Percentiles rank a stretch among this genome's conserved stretches.
These are phyloP conservation scores for Malus hybrid DNA, from an alignment of 331 rosid genomes.

Conservation along the genomic window DNA sequence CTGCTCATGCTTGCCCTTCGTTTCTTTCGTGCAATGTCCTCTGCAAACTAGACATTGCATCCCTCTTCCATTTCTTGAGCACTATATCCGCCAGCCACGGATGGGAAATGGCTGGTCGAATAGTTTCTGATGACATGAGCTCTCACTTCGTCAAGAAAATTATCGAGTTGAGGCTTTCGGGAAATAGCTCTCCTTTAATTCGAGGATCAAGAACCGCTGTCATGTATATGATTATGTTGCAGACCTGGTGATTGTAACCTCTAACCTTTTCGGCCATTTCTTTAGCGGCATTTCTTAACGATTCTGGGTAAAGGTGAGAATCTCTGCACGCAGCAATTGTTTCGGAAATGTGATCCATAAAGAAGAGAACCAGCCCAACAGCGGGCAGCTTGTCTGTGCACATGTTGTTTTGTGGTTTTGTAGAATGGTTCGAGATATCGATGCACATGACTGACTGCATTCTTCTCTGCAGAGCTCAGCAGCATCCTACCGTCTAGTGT, in stretches of 20 bases:
- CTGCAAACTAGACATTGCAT: slow-evolving; percentile 78
- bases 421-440: slow-evolving; percentile 84
- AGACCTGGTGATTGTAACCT: slow-evolving; percentile 58
- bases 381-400: slow-evolving; percentile 80
- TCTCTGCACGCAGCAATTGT: slow-evolving; percentile 69
- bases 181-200: slow-evolving; percentile 84
- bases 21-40: slow-evolving; percentile 94
- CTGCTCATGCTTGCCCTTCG: slow-evolving; percentile 65
- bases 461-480: slow-evolving; percentile 64
- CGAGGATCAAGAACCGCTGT: slow-evolving; percentile 95
- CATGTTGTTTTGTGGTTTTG: slow-evolving; percentile 84
- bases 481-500: slow-evolving; percentile 57
- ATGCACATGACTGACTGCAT: slow-evolving; percentile 57
- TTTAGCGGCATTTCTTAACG: slow-evolving; percentile 77
- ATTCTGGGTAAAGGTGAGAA: slow-evolving; percentile 67
- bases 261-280: slow-evolving; percentile 84
- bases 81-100: slow-evolving; percentile 55
- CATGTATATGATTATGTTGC: slow-evolving; percentile 84
- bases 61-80: slow-evolving; percentile 68
- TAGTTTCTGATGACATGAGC: slow-evolving; percentile 69
- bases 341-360: slow-evolving; percentile 97
- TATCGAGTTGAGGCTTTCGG: slow-evolving; percentile 72
- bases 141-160: slow-evolving; percentile 74
- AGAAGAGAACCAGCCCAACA: slow-evolving; percentile 80
- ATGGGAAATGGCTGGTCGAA: slow-evolving; percentile 60